Base-by-base conservation (phyloP, 306 rosid genomes). In the Heteromeles arbutifolia region DNA sequence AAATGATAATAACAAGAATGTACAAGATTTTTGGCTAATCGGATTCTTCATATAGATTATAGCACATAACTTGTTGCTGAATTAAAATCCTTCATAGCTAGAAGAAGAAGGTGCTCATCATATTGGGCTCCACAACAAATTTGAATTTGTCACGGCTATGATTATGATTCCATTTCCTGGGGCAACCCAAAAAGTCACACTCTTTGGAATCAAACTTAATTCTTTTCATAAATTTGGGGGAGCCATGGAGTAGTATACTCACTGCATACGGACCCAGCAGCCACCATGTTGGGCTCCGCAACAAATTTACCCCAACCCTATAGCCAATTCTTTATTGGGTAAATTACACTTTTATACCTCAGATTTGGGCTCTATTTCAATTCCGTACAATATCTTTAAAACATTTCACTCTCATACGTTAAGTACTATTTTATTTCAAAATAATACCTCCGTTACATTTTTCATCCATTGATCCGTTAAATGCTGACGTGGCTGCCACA, bases 81-180 rank as follows among this genome's bases (percentile, higher is more conserved):
- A 9, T 58, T 21, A 71, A 71, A 71, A 53, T 53, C 29, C 43
- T 53, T 13, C 3, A 29, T 4, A 34, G 34, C 50, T 25, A 74
- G 15, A 44, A 28, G 15, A 21, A 62, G 31, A 44, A 65, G 61
- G 24, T 44, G 22, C 62, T 57, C 56, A 73, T 65, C 69, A 78
- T 34, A 72, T 65, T 37, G 41, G 41, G 41, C 41, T 37, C 41
- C 41, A 37, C 74, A 78, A 73, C 43, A n/a, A 74, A 69, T 65
- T 62, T 18, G 10, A 52, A 26, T 65, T 73, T 52, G 77, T 14
- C 64, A 45, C 22, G 22, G 78, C 44, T 52, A 78, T 83, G 72
- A 83, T 85, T 81, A 77, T 81, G 83, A 78, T 74, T 79, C 74
- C 86, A 74, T 83, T 71, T 80, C 71, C 17, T 67, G 82, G 84